Conservation (phyloP, 495 filamentous ascomycete species). For the Penicillium pulvis region DNA sequence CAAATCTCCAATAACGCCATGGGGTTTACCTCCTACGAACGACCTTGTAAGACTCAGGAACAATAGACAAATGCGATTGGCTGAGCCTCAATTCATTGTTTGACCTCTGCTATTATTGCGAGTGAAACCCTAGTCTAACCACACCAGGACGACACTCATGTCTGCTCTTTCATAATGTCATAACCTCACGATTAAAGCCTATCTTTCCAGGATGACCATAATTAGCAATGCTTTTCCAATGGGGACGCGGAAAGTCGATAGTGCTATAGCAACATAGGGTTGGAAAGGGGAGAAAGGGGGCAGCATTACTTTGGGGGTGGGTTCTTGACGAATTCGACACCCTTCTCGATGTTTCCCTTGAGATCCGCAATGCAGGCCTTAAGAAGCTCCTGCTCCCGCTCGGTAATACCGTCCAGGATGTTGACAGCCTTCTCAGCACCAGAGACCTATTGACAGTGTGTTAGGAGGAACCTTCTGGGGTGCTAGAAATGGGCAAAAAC, state of each 20-base stretch:
- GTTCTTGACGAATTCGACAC: constrained; percentile 85
- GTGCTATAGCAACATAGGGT: neutral
- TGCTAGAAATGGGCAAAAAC: constrained; percentile 20
- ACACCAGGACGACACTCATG: neutral
- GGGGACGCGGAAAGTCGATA: neutral
- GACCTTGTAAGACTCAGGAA: neutral
- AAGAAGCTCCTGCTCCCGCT: constrained; percentile 85
- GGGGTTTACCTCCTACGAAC: neutral
- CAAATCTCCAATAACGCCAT: neutral
- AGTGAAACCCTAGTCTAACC: neutral
- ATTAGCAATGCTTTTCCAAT: constrained; percentile 43
- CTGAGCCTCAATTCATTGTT: neutral
- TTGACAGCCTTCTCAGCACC: constrained; percentile 84
- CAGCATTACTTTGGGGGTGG: constrained; percentile 70
- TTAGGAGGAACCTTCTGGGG: constrained; percentile 13
- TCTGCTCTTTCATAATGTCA: constrained; percentile 34
- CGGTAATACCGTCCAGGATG: constrained; percentile 69
- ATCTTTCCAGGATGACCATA: constrained; percentile 44
- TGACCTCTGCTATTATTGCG: neutral
- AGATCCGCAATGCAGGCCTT: constrained; percentile 71
- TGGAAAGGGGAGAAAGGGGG: constrained; percentile 17
- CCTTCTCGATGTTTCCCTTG: constrained; percentile 92
- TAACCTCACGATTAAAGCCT: constrained; percentile 45
- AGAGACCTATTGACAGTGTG: constrained; percentile 57
- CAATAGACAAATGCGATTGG: neutral